Conservation (phyloP, 495 filamentous ascomycete genomes). For the Trichoderma erinaceum region DNA sequence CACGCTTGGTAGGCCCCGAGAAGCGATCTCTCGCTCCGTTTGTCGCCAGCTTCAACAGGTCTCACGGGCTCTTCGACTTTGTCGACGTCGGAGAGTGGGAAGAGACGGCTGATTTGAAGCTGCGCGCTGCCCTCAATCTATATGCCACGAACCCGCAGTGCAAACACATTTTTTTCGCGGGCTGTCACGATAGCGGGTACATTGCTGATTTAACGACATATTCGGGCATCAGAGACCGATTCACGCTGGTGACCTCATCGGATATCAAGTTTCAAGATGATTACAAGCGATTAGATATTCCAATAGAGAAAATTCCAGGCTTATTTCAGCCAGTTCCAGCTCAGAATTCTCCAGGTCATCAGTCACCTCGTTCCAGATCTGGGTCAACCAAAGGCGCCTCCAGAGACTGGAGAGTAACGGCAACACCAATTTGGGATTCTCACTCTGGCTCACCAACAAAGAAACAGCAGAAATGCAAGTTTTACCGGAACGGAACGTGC, state of each 20-base stretch:
- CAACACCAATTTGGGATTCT: neutral
- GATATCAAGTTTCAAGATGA: conserved; percentile 27
- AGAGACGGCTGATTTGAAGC: conserved; percentile 55
- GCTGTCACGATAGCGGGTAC: conserved; percentile 58
- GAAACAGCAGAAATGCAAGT: conserved; percentile 10
- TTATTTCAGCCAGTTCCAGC: conserved; percentile 39
- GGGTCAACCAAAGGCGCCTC: neutral
- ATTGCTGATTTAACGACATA: conserved; percentile 49
- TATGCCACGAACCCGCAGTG: conserved; percentile 57
- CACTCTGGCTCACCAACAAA: conserved; percentile 8
- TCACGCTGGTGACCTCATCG: conserved; percentile 44
- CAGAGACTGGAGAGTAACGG: neutral
- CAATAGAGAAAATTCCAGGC: conserved; percentile 38
- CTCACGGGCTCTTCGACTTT: conserved; percentile 54
- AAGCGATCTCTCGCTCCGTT: conserved; percentile 48
- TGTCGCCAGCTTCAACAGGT: conserved; percentile 52
- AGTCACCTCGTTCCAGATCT: neutral
- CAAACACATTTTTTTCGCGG: conserved; percentile 60
- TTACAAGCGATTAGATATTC: conserved; percentile 29
- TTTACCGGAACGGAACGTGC: conserved; percentile 21
- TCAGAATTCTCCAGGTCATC: conserved; percentile 3
- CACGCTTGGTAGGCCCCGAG: conserved; percentile 43
- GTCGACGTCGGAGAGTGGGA: conserved; percentile 57
- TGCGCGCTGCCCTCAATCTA: conserved; percentile 43
- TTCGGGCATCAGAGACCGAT: conserved; percentile 31